Evolutionary conservation across 176 grass and related monocot species (phyloP).

Genomic region (Pharus latifolius): DNA sequence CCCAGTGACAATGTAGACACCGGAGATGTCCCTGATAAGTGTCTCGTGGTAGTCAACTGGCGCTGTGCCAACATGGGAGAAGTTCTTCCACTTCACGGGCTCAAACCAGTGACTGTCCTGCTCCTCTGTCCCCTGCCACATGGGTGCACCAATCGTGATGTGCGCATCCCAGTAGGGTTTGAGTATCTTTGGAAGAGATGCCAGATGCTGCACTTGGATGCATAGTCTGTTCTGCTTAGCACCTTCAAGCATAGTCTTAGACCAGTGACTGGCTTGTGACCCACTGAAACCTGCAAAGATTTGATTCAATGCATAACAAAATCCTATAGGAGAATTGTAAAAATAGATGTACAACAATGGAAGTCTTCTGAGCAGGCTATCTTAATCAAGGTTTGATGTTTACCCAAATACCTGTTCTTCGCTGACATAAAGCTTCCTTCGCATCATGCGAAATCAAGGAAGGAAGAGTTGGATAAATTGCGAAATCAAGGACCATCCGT

Average conservation of each 20-base stretch:
- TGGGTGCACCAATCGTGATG: constrained; percentile 49
- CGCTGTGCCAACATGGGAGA: constrained; percentile 52
- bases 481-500: too few relatives aligned
- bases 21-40: constrained; percentile 18
- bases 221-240: constrained; percentile 45
- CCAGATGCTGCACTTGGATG: constrained; percentile 51
- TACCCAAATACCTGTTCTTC: constrained; percentile 33
- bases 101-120: constrained; percentile 72
- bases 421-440: constrained; percentile 59
- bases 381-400: too few relatives aligned
- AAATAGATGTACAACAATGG: not conserved
- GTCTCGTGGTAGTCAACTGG: constrained; percentile 42
- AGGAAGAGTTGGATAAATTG: constrained; percentile 43
- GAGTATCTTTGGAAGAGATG: constrained; percentile 59
- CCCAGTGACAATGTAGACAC: constrained; percentile 43
- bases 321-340: not conserved
- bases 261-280: constrained; percentile 56
- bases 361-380: not conserved
- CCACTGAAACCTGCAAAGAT: constrained; percentile 46
- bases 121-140: constrained; percentile 60
- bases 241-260: constrained; percentile 49
- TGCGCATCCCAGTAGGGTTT: constrained; percentile 49
- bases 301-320: not conserved
- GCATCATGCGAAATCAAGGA: constrained; percentile 65
- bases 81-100: constrained; percentile 62